phyloP scores from a whole-genome alignment of 352 stramenopile species.

The Phytophthora foliorum region DNA sequence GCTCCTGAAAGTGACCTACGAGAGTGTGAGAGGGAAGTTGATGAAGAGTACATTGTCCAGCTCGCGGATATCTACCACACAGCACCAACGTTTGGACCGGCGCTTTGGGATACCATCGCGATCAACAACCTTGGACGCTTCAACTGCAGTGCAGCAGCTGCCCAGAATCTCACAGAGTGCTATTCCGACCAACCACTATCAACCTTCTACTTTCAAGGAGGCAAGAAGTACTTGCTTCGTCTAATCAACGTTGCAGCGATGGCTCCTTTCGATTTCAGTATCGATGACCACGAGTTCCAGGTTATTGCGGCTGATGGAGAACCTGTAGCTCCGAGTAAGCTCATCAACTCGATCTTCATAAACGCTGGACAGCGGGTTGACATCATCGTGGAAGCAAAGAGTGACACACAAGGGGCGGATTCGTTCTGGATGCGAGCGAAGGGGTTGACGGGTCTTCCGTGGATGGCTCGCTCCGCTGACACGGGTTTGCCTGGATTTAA shows the following conservation, averaged over 20 bases:
- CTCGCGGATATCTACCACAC: slow-evolving; percentile 43
- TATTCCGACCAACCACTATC: slow-evolving; percentile 24
- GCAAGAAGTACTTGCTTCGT: slow-evolving; percentile 36
- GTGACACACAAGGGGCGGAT: slow-evolving; percentile 9
- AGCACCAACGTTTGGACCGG: slow-evolving; percentile 2
- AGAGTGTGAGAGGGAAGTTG: slow-evolving; percentile 26
- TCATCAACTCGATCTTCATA: slow-evolving; percentile 39
- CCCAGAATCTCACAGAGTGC: slow-evolving; percentile 23
- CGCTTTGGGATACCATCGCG: slow-evolving; percentile 36
- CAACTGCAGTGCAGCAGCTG: slow-evolving; percentile 32
- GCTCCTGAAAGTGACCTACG: slow-evolving; percentile 17
- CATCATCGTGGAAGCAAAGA: slow-evolving; percentile 38
- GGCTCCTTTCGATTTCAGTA: slow-evolving; percentile 44
- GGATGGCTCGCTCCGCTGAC: slow-evolving; percentile 20
- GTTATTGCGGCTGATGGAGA: slow-evolving; percentile 43
- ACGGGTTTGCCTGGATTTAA: slow-evolving; percentile 28
- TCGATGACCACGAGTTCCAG: slow-evolving; percentile 46
- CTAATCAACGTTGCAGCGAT: slow-evolving; percentile 44
- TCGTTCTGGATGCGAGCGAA: slow-evolving; percentile 47
- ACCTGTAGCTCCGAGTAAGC: slow-evolving; percentile 23
- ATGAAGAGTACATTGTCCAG: slow-evolving; percentile 37
- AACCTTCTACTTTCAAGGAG: slow-evolving; percentile 26
- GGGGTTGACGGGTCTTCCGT: slow-evolving; percentile 25
- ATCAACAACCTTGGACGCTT: slow-evolving; percentile 50
- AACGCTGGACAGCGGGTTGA: slow-evolving; percentile 47